Conservation (phyloP, 1,139 yeast genomes). For the Yamadazyma triangularis region DNA sequence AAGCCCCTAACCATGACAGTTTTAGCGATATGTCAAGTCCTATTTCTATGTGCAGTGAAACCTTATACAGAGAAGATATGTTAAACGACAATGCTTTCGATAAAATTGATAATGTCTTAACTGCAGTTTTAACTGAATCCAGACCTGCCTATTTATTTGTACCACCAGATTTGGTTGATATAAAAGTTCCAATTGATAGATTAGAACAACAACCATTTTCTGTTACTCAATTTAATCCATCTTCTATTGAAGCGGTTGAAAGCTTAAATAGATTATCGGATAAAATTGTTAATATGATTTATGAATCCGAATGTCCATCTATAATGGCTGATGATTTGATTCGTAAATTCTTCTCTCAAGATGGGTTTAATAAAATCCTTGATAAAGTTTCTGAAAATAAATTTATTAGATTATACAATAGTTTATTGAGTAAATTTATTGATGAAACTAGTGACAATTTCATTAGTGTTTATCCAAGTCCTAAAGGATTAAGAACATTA, state of each 20-base stretch:
- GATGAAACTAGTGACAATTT: constrained; percentile 58
- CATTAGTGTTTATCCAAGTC: constrained; percentile 54
- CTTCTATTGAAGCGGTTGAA: constrained; percentile 7
- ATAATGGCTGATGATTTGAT: constrained; percentile 64
- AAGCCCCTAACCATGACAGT: constrained; percentile 52
- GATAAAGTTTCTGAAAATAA: constrained; percentile 22
- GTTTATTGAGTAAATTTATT: constrained; percentile 49
- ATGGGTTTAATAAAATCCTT: constrained; percentile 42
- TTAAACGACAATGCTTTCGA: constrained; percentile 35
- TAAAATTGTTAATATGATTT: constrained; percentile 45
- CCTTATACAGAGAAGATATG: constrained; percentile 43
- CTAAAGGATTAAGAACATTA: constrained; percentile 11
- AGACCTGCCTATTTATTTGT: constrained; percentile 79
- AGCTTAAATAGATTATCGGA: constrained; percentile 38
- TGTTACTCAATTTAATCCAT: constrained; percentile 20
- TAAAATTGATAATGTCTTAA: constrained; percentile 59
- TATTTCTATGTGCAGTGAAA: constrained; percentile 56
- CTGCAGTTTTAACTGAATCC: constrained; percentile 48
- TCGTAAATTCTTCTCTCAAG: constrained; percentile 47
- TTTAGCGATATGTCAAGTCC: constrained; percentile 60
- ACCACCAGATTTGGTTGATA: constrained; percentile 64
- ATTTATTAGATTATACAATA: constrained; percentile 25
- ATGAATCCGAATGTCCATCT: constrained; percentile 53
- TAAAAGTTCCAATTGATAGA: constrained; percentile 37
- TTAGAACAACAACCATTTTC: constrained; percentile 20